Evolutionary conservation across 805 yeast genomes (phyloP).

Genomic region (Hanseniaspora mollemarum): DNA sequence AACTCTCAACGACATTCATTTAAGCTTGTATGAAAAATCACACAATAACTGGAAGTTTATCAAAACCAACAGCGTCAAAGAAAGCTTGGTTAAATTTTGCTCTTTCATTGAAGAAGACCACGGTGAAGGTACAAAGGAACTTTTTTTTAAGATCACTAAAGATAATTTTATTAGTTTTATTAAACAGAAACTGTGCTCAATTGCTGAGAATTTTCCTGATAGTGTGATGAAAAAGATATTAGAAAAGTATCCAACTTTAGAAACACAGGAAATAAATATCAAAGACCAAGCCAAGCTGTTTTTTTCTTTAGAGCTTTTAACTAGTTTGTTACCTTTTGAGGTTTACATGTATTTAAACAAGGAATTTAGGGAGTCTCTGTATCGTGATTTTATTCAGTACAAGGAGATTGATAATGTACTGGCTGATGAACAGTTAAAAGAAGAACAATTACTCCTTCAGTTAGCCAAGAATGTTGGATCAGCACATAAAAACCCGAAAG

Average conservation of each 20-base stretch:
- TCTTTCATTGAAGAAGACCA: constrained; percentile 7
- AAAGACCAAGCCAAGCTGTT: not conserved
- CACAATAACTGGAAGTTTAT: constrained; percentile 2
- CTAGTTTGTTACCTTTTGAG: constrained; percentile 4
- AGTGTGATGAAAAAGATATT: not conserved
- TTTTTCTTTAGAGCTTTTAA: constrained; percentile 4
- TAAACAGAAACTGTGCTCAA: not conserved
- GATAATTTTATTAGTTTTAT: not conserved
- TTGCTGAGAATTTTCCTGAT: not conserved
- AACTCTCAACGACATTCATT: constrained; percentile 8
- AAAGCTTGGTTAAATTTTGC: constrained; percentile 3
- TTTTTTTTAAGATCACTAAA: constrained; percentile 6
- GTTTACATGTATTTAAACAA: not conserved
- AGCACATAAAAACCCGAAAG: not conserved
- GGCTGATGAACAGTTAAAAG: not conserved
- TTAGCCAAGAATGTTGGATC: not conserved
- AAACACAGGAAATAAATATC: not conserved
- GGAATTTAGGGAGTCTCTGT: not conserved
- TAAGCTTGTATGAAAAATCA: constrained; percentile 1
- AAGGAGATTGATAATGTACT: constrained; percentile 1
- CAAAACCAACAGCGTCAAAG: not conserved
- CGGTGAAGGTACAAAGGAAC: constrained; percentile 5
- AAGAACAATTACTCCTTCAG: not conserved
- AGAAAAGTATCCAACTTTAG: not conserved
- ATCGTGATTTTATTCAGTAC: not conserved